Base-by-base conservation (phyloP, 257 asterid species). In the Solanum sejunctum region DNA sequence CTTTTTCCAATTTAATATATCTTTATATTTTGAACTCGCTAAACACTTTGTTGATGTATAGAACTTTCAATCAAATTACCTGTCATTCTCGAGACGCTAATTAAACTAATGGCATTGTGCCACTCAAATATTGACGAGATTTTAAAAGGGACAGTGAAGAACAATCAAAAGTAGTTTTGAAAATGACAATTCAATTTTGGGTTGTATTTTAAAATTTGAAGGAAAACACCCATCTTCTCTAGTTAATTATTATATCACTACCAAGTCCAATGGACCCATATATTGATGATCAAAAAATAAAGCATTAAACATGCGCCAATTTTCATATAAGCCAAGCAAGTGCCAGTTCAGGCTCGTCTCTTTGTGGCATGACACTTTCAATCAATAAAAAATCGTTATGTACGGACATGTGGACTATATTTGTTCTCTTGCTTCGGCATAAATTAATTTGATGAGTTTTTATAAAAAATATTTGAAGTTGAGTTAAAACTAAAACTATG, bases 81-180 rank as follows among this genome's bases (percentile, higher is more conserved):
- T 17, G 85, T 90, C 90, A 43, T 79, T 71, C 83, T 90, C 92
- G 72, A 4, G 11, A 71, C 6, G 12, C 32, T 41, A 71, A 63
- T 28, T 28, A 28, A 28, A 63, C 51, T 49, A 88, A 89, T 88
- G 90, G 91, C 87, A 79, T 17, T 20, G 12, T 43, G 80, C 43
- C 54, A 23, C 69, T 47, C n/a, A 84, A 81, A 61, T 81, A 54
- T 61, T 60, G 54, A 36, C 57, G 18, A 81, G n/a, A 70, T 81
- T 73, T 82, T n/a, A 51, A 58, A 41, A 28, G 87, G 86, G 84
- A 63, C 86, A 86, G 17, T 75, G 58, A 17, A 86, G n/a, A 87
- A 87, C 79, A 81, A 60, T 83, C 83, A 84, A 81, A 39, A 83
- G 67, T 57, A 82, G 80, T 71, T 77, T 84, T 81, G 89, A 81